These are phyloP conservation scores for Theileria parva DNA, from an alignment of 169 alveolate genomes.

Conservation along the genomic window DNA sequence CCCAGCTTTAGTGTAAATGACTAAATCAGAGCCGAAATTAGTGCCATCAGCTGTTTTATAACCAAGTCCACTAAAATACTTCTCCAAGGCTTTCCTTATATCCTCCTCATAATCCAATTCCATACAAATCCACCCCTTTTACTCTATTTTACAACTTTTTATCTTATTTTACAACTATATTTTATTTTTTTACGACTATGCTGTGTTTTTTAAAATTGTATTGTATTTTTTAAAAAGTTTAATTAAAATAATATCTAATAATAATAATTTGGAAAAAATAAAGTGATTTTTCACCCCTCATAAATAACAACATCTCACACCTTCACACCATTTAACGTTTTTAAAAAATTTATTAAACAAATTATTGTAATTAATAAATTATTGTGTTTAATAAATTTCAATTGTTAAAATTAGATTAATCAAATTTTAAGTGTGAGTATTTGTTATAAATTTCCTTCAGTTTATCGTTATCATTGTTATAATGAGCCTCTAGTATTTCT, in stretches of 20 bases:
- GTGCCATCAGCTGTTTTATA: conserved; percentile 23
- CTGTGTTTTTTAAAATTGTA: no score
- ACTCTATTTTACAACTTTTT: no score
- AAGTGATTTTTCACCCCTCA: no score
- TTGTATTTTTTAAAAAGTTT: neutral
- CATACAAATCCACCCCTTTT: neutral
- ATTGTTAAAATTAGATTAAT: conserved; percentile 8
- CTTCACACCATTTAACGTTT: no score
- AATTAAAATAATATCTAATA: neutral
- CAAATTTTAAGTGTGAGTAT: neutral
- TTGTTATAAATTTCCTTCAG: conserved; percentile 20
- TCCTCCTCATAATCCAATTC: conserved; percentile 20
- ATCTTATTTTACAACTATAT: neutral
- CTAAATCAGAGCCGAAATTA: conserved; percentile 51
- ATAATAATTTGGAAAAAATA: no score
- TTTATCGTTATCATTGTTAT: neutral
- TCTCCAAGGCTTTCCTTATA: neutral
- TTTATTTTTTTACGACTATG: no score
- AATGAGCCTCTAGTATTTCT: conserved; percentile 12
- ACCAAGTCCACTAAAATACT: conserved; percentile 19
- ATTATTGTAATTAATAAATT: no score
- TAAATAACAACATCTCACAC: neutral
- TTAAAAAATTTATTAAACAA: no score
- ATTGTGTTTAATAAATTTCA: no score
- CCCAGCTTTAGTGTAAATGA: conserved; percentile 44